phyloP scores from a whole-genome alignment of 2,329 filamentous ascomycete genomes.

The Elsinoe perseae region DNA sequence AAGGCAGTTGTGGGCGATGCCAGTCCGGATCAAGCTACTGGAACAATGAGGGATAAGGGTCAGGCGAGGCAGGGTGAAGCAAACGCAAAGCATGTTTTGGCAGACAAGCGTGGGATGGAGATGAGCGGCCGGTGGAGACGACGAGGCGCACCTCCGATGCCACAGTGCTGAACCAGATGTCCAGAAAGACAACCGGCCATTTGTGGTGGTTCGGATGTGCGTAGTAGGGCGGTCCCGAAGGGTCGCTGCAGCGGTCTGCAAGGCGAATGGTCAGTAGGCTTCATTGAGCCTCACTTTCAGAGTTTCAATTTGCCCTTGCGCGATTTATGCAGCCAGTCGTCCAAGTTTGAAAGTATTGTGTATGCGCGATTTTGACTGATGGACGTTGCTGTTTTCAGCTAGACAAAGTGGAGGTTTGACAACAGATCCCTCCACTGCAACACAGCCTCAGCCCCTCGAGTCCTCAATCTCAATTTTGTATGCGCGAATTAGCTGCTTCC shows the following conservation, averaged over 20 bases:
- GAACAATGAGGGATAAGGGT: neutral
- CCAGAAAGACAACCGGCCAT: neutral
- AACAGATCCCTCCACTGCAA: neutral
- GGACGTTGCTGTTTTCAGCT: conserved; percentile 12
- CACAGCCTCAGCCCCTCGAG: conserved; percentile 11
- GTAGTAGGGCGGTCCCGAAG: neutral
- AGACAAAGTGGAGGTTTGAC: conserved; percentile 10
- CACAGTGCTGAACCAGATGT: neutral
- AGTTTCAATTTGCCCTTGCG: conserved; percentile 11
- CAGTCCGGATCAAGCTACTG: conserved; percentile 6
- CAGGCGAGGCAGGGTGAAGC: conserved; percentile 10
- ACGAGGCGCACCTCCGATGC: neutral
- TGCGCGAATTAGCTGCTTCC: conserved; percentile 9
- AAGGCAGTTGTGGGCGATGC: neutral
- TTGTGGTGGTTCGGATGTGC: neutral
- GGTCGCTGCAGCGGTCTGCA: conserved; percentile 1
- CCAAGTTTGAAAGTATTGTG: neutral
- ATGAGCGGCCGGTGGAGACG: neutral
- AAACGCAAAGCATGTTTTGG: conserved; percentile 8
- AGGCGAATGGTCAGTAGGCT: neutral
- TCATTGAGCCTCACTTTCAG: neutral
- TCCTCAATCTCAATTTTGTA: neutral
- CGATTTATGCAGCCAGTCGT: conserved; percentile 5
- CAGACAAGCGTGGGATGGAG: conserved; percentile 5
- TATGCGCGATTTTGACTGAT: conserved; percentile 12